Base-by-base conservation (phyloP, 306 rosid species). In the Quercus bicolor region DNA sequence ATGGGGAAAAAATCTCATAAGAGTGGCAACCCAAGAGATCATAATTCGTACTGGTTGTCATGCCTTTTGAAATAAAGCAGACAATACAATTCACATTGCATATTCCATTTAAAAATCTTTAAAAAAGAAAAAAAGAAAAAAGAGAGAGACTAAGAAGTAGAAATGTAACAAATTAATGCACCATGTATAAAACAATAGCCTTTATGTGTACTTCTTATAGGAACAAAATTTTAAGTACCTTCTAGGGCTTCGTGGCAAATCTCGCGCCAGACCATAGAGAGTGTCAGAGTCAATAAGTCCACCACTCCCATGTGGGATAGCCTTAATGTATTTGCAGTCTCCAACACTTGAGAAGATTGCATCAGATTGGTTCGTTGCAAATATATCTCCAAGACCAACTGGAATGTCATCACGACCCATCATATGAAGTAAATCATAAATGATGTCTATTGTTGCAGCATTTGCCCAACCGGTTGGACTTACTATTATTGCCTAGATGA, bases 401-500 rank as follows among this genome's bases (percentile, higher is more conserved):
- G 85, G 88, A 60, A 95, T 88, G 85, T 95, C 99, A 2, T 93
- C 99, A 45, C 97, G 91, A 8, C 99, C 98, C 98, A 95, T 95
- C 99, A 91, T 95, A 87, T 95, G 99, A 54, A 95, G 84, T 69
- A 95, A 26, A 66, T 93, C 98, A 79, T 93, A 93, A 5, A 93
- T 28, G 11, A 93, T 77, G 78, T 95, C 97, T 79, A 91, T 91
- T 75, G 97, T 95, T 75, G 97, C 99, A 37, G 87, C 97, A 83
- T 90, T 90, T 75, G 96, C 96, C 99, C 99, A 95, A 33, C 99
- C 98, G 1, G 88, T 93, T 85, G 98, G 97, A 69, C 93, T 95
- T 56, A 91, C 92, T 57, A 91, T 89, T 57, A 95, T 90, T 83
- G 91, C 99, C 99, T 95, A 79, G 56, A 53, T 54, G 61, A 75